Conservation (phyloP, 2,329 filamentous ascomycete genomes). For the Helotiales sp. region DNA sequence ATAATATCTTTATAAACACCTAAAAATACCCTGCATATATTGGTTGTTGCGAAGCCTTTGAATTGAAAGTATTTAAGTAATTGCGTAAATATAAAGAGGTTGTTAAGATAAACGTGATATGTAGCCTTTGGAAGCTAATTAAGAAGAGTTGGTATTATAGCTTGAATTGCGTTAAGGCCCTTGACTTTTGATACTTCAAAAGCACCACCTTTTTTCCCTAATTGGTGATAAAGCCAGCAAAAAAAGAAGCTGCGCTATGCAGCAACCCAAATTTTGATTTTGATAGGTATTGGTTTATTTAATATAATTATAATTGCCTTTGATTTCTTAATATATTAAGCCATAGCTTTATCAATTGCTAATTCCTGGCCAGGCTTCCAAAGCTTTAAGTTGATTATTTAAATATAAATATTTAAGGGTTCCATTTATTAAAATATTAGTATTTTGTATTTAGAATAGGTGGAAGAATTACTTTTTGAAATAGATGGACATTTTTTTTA, state of each 20-base stretch:
- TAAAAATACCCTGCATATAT: too few species aligned
- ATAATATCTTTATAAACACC: too few species aligned
- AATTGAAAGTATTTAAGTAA: too few species aligned
- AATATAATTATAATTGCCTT: background rate
- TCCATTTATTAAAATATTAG: background rate
- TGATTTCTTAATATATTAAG: background rate
- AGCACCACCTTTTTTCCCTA: background rate
- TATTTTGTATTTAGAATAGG: too few species aligned
- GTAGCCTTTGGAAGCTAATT: too few species aligned
- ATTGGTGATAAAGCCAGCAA: background rate
- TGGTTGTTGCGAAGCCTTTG: too few species aligned
- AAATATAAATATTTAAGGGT: background rate
- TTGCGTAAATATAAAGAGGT: too few species aligned
- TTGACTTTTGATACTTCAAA: background rate
- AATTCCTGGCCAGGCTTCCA: background rate
- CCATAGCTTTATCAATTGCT: background rate
- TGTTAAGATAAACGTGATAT: too few species aligned
- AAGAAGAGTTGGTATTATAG: too few species aligned
- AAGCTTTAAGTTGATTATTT: background rate
- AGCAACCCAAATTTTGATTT: background rate
- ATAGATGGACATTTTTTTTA: background rate
- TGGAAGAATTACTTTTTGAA: background rate
- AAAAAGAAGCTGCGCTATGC: background rate
- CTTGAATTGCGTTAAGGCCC: too few species aligned
- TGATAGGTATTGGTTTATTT: background rate